A percentile compares a stretch with the other conserved stretches of the same genome.
These are phyloP conservation scores for Chytriomyces hyalinus DNA, from an alignment of 192 early-diverging fungal genomes.

Conservation along the genomic window DNA sequence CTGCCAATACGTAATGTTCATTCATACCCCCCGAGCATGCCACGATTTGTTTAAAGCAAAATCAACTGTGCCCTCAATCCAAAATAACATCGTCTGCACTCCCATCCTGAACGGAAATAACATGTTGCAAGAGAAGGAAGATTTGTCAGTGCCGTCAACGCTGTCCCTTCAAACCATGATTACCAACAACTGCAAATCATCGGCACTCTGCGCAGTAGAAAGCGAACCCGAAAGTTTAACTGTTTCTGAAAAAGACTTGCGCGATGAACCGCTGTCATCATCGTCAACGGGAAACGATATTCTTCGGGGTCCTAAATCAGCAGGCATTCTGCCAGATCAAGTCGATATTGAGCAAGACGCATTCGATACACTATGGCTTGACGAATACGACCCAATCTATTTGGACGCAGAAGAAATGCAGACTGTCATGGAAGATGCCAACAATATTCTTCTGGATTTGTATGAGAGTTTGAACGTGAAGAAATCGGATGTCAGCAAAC, in stretches of 20 bases:
- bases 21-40: constrained; percentile 78
- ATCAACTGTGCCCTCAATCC: background rate
- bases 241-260: background rate
- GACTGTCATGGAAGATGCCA: constrained; percentile 13
- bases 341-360: constrained; percentile 23
- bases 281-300: background rate
- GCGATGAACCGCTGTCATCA: background rate
- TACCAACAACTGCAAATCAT: background rate
- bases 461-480: background rate
- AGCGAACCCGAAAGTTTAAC: background rate
- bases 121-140: background rate
- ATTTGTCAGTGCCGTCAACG: background rate
- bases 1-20: constrained; percentile 80
- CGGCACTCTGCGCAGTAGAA: background rate
- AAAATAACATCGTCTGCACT: background rate
- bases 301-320: background rate
- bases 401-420: constrained; percentile 24
- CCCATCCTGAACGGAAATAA: constrained; percentile 4
- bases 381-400: constrained; percentile 24
- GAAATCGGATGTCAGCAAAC: background rate
- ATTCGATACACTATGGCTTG: constrained; percentile 33
- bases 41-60: constrained; percentile 14
- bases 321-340: constrained; percentile 27
- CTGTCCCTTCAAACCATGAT: background rate
- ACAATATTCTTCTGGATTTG: constrained; percentile 10